These are phyloP conservation scores for Boletellus sp. DNA, from an alignment of 768 basidiomycete species.

Conservation along the genomic window DNA sequence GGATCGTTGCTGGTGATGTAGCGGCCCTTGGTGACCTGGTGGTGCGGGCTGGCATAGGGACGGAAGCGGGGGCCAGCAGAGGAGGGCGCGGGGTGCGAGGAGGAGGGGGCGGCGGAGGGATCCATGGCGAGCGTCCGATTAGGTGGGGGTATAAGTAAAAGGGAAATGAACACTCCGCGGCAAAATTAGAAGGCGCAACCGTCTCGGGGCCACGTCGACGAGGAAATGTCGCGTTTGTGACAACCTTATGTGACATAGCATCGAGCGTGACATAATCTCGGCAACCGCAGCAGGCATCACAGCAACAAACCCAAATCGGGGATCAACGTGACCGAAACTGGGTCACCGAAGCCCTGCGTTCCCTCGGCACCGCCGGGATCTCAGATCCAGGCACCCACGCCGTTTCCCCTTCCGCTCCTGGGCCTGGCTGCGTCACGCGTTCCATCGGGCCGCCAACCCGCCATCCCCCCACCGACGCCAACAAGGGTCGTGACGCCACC, in stretches of 20 bases:
- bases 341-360: conserved; percentile 26
- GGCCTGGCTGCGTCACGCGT: conserved; percentile 9
- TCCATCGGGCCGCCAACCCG: conserved; percentile 20
- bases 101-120: conserved; percentile 39
- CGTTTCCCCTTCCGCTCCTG: neutral
- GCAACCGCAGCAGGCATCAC: conserved; percentile 29
- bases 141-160: conserved; percentile 22
- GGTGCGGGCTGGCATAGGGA: conserved; percentile 70
- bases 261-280: conserved; percentile 31
- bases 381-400: conserved; percentile 31
- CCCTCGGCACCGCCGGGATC: conserved; percentile 48
- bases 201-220: conserved; percentile 37
- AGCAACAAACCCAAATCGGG: conserved; percentile 36
- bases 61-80: conserved; percentile 43
- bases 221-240: conserved; percentile 31
- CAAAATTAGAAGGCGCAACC: conserved; percentile 29
- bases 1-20: conserved; percentile 91
- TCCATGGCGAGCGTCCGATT: conserved; percentile 34
- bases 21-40: conserved; percentile 80
- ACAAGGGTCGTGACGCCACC: conserved; percentile 10
- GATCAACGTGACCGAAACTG: conserved; percentile 29
- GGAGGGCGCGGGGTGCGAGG: conserved; percentile 25
- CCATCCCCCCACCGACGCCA: conserved; percentile 13
- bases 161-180: conserved; percentile 30
- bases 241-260: conserved; percentile 22